Conservation (phyloP, 306 rosid genomes). For the Astragalus membranaceus region DNA sequence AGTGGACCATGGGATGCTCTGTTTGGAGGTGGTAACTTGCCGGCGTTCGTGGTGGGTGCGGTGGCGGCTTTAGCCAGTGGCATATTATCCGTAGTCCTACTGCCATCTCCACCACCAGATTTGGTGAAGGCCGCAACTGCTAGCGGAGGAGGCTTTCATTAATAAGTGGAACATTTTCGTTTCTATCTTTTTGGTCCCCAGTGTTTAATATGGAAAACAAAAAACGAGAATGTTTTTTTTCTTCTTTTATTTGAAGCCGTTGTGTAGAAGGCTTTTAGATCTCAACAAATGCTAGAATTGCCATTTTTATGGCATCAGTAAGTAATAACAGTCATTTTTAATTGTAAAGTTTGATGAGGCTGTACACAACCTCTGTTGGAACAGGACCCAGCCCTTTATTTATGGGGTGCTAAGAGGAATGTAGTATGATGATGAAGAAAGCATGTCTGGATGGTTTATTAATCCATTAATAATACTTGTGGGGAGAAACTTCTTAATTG, state of each 20-base stretch:
- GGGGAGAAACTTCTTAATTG: conserved; percentile 18
- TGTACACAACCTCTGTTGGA: conserved; percentile 26
- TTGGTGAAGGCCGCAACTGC: conserved; percentile 22
- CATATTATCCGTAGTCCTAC: conserved; percentile 44
- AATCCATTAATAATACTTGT: conserved; percentile 23
- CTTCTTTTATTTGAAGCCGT: conserved; percentile 21
- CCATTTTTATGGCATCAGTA: conserved; percentile 34
- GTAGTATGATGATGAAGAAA: conserved; percentile 1
- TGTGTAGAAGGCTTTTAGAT: conserved; percentile 27
- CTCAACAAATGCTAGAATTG: conserved; percentile 28
- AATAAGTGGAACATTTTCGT: conserved; percentile 1
- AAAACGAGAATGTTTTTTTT: conserved; percentile 5
- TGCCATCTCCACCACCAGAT: conserved; percentile 67
- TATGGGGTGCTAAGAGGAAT: conserved; percentile 23
- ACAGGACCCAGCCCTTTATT: conserved; percentile 28
- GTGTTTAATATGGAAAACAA: background rate
- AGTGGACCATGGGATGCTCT: conserved; percentile 73
- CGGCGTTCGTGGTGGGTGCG: conserved; percentile 77
- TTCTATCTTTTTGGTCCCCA: background rate
- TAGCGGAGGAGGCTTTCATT: conserved; percentile 33
- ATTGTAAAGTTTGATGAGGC: conserved; percentile 38
- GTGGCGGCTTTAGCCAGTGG: conserved; percentile 57
- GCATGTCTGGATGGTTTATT: conserved; percentile 13
- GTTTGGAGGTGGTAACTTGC: conserved; percentile 84
- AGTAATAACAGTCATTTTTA: conserved; percentile 31